A percentile compares a stretch with the other conserved stretches of the same genome.
These are phyloP conservation scores for Asterionellopsis glacialis DNA, from an alignment of 108 stramenopile species.

Conservation along the genomic window DNA sequence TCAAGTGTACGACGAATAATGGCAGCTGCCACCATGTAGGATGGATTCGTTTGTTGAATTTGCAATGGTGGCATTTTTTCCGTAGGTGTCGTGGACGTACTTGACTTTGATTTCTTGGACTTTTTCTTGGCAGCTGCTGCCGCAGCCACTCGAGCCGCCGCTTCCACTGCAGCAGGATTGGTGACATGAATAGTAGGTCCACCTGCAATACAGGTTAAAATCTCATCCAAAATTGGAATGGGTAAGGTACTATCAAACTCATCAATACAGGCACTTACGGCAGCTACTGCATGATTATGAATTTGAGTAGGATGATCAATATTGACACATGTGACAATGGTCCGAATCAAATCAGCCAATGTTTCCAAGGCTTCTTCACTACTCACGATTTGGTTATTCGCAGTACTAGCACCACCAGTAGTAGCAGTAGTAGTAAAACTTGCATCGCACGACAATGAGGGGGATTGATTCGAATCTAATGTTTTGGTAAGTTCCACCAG, in stretches of 20 bases:
- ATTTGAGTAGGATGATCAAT: conserved; percentile 68
- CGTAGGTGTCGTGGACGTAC: no score
- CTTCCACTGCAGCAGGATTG: conserved; percentile 27
- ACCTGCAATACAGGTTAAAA: conserved; percentile 54
- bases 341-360: conserved; percentile 53
- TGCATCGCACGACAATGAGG: not conserved
- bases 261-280: conserved; percentile 62
- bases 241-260: conserved; percentile 72
- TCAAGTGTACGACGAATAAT: conserved; percentile 55
- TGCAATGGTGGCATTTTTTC: conserved; percentile 23
- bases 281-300: conserved; percentile 34
- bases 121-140: conserved; percentile 6
- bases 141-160: conserved; percentile 12
- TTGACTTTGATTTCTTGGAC: conserved; percentile 7
- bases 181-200: conserved; percentile 59
- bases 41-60: conserved; percentile 58
- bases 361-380: conserved; percentile 51
- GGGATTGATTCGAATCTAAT: conserved; percentile 2
- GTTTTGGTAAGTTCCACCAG: conserved; percentile 60
- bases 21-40: conserved; percentile 59
- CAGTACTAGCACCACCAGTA: not conserved
- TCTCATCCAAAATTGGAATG: conserved; percentile 62
- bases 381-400: not conserved
- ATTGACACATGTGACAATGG: conserved; percentile 50
- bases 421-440: not conserved